These are phyloP conservation scores for sunflower (Helianthus annuus) DNA, from an alignment of 129 eudicot genomes.

Conservation along the genomic window DNA sequence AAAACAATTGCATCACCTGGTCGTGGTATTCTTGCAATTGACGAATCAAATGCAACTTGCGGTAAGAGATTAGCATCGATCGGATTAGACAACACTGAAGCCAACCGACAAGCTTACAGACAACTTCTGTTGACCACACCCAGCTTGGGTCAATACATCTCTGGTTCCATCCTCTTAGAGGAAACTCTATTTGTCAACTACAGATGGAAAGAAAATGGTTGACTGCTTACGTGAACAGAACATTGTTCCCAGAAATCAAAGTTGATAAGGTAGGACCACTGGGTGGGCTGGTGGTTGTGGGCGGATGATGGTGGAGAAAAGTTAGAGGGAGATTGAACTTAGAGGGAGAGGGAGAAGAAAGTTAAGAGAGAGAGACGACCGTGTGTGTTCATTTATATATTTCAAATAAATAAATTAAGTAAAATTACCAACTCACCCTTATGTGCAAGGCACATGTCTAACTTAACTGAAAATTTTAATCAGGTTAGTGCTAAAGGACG, in stretches of 20 bases:
- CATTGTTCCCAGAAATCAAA: conserved; percentile 94
- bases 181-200: conserved; percentile 85
- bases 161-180: conserved; percentile 93
- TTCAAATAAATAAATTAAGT: too few species aligned
- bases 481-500: too few species aligned
- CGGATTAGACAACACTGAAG: conserved; percentile 86
- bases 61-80: conserved; percentile 93
- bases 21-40: conserved; percentile 92
- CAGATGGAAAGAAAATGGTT: conserved; percentile 88
- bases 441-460: too few species aligned
- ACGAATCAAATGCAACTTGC: conserved; percentile 90
- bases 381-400: too few species aligned
- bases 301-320: too few species aligned
- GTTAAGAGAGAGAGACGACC: too few species aligned
- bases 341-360: too few species aligned
- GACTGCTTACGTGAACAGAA: conserved; percentile 80
- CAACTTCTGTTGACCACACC: conserved; percentile 92
- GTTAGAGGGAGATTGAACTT: too few species aligned
- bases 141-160: conserved; percentile 83
- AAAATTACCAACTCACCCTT: too few species aligned
- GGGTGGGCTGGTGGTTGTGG: too few species aligned
- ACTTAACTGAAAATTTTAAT: too few species aligned
- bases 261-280: conserved; percentile 70
- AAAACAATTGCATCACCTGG: conserved; percentile 96
- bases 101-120: conserved; percentile 86